Percentiles rank a stretch among this genome's conserved stretches.
Evolutionary conservation across 179 eudicot species (phyloP).

Genomic region (Beta corolliflora): DNA sequence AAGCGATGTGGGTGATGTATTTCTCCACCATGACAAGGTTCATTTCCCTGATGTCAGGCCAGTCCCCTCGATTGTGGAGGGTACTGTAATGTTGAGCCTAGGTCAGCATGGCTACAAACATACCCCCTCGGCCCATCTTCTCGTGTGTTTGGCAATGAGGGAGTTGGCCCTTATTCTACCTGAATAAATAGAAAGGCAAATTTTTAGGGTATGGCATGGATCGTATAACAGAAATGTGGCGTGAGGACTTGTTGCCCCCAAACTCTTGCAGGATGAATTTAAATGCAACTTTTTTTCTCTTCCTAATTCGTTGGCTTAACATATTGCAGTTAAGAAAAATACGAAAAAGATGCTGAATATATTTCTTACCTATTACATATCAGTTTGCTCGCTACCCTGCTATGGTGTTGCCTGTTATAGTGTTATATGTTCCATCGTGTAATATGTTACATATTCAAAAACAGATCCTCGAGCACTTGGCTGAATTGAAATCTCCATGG

Average conservation of each 20-base stretch:
- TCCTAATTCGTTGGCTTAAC: background rate
- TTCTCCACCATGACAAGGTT: background rate
- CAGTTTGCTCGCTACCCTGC: background rate
- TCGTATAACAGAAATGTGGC: too few relatives aligned
- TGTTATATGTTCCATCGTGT: background rate
- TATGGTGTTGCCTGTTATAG: background rate
- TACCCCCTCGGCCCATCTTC: background rate
- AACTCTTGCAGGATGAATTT: background rate
- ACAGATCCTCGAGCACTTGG: constrained; percentile 84
- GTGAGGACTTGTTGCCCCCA: background rate
- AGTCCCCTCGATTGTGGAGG: too few relatives aligned
- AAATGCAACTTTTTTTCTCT: background rate
- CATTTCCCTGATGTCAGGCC: background rate
- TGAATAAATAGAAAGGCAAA: too few relatives aligned
- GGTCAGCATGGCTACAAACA: background rate
- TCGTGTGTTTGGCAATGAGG: background rate
- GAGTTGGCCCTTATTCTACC: too few relatives aligned
- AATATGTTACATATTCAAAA: background rate
- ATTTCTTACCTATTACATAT: background rate
- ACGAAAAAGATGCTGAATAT: background rate
- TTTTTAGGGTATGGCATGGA: too few relatives aligned
- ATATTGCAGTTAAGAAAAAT: background rate
- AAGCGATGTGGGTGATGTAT: background rate
- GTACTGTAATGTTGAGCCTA: background rate
- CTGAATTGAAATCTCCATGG: constrained; percentile 91